Conservation (phyloP, 2,329 filamentous ascomycete species). For the Aspergillus uvarum region DNA sequence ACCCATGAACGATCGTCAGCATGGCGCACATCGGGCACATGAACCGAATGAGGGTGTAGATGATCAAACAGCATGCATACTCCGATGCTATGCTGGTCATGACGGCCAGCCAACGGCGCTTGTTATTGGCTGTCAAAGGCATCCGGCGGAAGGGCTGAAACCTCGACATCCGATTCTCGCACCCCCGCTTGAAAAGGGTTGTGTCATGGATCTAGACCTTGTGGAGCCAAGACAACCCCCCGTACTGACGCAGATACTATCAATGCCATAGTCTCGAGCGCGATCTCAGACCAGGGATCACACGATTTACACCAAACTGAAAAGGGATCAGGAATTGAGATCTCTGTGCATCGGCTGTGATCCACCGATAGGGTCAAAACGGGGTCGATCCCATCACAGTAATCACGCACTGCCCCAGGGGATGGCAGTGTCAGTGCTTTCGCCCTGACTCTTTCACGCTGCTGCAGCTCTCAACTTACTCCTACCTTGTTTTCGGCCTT, state of each 20-base stretch:
- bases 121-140: conserved; percentile 11
- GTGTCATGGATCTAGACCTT: conserved; percentile 18
- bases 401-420: conserved; percentile 19
- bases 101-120: conserved; percentile 3
- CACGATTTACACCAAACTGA: neutral
- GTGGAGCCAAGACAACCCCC: neutral
- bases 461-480: neutral
- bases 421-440: conserved; percentile 1
- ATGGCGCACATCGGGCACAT: conserved; percentile 18
- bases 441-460: neutral
- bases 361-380: conserved; percentile 20
- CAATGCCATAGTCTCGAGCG: conserved; percentile 9
- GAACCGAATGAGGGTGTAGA: conserved; percentile 15
- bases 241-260: conserved; percentile 7
- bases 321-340: conserved; percentile 9
- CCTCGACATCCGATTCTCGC: conserved; percentile 10
- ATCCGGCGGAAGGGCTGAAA: conserved; percentile 20
- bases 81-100: conserved; percentile 4
- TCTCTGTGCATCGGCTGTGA: conserved; percentile 19
- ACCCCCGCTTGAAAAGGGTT: conserved; percentile 15
- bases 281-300: conserved; percentile 3
- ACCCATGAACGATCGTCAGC: conserved; percentile 15
- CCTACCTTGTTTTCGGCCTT: conserved; percentile 1
- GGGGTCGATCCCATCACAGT: conserved; percentile 19
- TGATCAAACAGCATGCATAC: conserved; percentile 16